Conservation (phyloP, 163 green algal genomes). For the Prototheca stagnorum region DNA sequence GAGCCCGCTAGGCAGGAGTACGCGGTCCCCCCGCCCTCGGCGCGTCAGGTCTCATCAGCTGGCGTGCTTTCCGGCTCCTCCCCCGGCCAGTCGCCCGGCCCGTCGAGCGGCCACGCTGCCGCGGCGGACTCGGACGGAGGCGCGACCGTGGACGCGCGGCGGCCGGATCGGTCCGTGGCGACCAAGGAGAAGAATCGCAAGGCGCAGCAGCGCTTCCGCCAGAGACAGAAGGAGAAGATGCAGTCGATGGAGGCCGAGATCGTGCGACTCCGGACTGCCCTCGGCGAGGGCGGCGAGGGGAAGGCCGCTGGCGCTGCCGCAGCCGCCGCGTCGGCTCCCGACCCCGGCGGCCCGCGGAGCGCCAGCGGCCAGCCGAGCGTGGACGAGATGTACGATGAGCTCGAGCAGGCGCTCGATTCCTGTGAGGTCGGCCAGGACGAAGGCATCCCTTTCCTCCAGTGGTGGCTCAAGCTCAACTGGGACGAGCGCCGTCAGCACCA, state of each 20-base stretch:
- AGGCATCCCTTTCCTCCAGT: conserved; percentile 3
- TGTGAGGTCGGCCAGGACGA: too few species aligned
- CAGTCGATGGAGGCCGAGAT: conserved; percentile 6
- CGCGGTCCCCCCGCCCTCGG: too few species aligned
- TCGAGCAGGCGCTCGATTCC: conserved; percentile 7
- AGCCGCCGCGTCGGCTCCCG: too few species aligned
- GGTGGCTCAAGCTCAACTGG: neutral
- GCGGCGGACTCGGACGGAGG: too few species aligned
- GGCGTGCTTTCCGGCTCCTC: too few species aligned
- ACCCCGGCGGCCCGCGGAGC: too few species aligned
- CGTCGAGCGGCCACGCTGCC: too few species aligned
- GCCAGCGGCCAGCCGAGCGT: neutral
- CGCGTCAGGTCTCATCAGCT: too few species aligned
- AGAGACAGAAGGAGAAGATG: conserved; percentile 17
- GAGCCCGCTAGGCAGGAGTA: too few species aligned
- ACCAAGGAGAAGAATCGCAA: conserved; percentile 18
- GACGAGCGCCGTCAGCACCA: conserved; percentile 1
- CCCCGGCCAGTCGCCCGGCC: too few species aligned
- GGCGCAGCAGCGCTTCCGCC: conserved; percentile 18
- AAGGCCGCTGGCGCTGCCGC: neutral
- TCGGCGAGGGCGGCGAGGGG: too few species aligned
- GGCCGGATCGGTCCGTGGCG: neutral
- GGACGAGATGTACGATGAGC: conserved; percentile 11
- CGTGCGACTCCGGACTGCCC: conserved; percentile 1
- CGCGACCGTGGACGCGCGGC: too few species aligned